These are phyloP conservation scores for Hygrocybe coccinea DNA, from an alignment of 768 basidiomycete genomes.

Conservation along the genomic window DNA sequence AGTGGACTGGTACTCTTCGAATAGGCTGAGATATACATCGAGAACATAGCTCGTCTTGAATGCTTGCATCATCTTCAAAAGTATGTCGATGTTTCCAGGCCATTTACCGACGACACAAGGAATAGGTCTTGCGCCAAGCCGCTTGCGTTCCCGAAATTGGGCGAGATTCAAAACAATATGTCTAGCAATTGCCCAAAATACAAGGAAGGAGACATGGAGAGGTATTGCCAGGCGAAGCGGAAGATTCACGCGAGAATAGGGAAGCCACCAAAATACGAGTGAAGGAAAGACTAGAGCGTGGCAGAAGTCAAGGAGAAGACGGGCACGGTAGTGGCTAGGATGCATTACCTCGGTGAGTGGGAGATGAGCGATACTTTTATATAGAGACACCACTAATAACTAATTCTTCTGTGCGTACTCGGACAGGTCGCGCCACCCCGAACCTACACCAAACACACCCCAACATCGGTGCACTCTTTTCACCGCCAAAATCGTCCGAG, in stretches of 20 bases:
- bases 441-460: slow-evolving; percentile 15
- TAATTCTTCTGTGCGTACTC: neutral
- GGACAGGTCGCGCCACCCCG: neutral
- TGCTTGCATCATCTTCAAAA: slow-evolving; percentile 50
- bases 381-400: neutral
- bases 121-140: slow-evolving; percentile 47
- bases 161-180: slow-evolving; percentile 30
- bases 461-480: slow-evolving; percentile 18
- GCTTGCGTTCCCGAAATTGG: slow-evolving; percentile 42
- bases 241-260: slow-evolving; percentile 27
- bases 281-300: slow-evolving; percentile 40
- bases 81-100: slow-evolving; percentile 74
- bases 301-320: slow-evolving; percentile 46
- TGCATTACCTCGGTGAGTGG: slow-evolving; percentile 28
- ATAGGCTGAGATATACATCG: slow-evolving; percentile 60
- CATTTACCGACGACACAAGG: slow-evolving; percentile 62
- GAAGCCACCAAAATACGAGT: slow-evolving; percentile 28
- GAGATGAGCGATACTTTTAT: neutral
- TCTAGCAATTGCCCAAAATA: slow-evolving; percentile 37
- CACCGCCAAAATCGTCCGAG: slow-evolving; percentile 4
- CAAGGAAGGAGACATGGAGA: slow-evolving; percentile 37
- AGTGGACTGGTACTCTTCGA: slow-evolving; percentile 65
- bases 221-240: slow-evolving; percentile 35
- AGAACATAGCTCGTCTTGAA: slow-evolving; percentile 57
- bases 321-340: slow-evolving; percentile 44